Conservation (phyloP, 768 basidiomycete genomes). For the Rhodotorula sphaerocarpa region DNA sequence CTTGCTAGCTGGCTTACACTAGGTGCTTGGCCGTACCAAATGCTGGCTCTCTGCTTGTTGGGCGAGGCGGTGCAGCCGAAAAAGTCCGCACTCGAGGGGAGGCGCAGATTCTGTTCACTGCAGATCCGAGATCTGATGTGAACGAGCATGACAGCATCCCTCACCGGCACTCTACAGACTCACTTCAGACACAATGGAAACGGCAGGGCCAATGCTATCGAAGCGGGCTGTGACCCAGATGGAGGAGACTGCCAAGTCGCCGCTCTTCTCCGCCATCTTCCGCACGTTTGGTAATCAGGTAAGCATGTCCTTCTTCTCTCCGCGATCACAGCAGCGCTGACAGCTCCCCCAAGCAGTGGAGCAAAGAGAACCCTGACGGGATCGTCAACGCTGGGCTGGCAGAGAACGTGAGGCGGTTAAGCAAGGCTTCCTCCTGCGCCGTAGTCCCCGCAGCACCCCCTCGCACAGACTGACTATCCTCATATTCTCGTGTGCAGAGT, state of each 20-base stretch:
- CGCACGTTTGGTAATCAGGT: slow-evolving; percentile 14
- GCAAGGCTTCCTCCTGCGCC: not conserved
- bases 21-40: no score
- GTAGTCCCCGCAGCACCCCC: no score
- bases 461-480: no score
- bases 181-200: no score
- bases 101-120: no score
- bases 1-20: no score
- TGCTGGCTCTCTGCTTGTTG: no score
- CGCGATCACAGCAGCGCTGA: not conserved
- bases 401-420: slow-evolving; percentile 10
- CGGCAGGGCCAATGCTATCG: slow-evolving; percentile 2
- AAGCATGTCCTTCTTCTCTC: not conserved
- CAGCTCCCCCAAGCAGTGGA: not conserved
- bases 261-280: slow-evolving; percentile 6
- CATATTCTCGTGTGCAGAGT: not conserved
- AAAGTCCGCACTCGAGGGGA: no score
- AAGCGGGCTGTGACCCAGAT: not conserved
- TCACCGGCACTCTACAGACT: no score
- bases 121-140: no score
- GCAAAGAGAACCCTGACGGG: slow-evolving; percentile 8
- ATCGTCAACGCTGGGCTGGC: slow-evolving; percentile 29
- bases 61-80: no score
- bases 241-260: not conserved
- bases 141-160: no score